phyloP scores from a whole-genome alignment of 2,329 filamentous ascomycete genomes.

The Alternaria gansuensis region DNA sequence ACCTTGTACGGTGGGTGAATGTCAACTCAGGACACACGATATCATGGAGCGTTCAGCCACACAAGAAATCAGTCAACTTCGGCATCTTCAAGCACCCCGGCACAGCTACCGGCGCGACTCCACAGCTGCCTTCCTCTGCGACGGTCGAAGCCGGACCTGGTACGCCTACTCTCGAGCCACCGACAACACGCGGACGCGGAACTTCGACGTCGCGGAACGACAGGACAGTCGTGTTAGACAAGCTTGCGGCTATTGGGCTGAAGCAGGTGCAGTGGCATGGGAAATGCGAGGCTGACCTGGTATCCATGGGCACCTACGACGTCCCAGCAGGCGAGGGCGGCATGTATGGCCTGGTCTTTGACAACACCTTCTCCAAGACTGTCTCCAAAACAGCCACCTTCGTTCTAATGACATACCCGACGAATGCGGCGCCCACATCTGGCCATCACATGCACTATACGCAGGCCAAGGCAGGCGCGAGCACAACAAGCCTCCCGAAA shows the following conservation, averaged over 20 bases:
- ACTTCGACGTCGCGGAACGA: constrained; percentile 68
- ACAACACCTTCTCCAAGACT: constrained; percentile 98
- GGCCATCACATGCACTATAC: constrained; percentile 72
- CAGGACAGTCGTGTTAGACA: constrained; percentile 75
- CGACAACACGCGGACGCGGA: constrained; percentile 61
- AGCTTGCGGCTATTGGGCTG: constrained; percentile 68
- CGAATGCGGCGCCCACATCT: constrained; percentile 77
- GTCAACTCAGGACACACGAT: constrained; percentile 91
- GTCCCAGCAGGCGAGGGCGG: constrained; percentile 78
- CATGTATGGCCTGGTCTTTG: constrained; percentile 96
- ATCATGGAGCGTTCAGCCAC: constrained; percentile 96
- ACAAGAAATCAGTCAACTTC: constrained; percentile 99
- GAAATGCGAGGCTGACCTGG: constrained; percentile 95
- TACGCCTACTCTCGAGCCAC: constrained; percentile 62
- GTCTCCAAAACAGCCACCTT: constrained; percentile 91
- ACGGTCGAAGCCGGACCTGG: constrained; percentile 43
- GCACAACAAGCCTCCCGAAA: constrained; percentile 50
- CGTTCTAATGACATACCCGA: constrained; percentile 92
- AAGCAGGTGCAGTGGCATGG: constrained; percentile 80
- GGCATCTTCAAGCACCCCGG: constrained; percentile 97
- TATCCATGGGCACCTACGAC: constrained; percentile 88
- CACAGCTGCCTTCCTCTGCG: constrained; percentile 50
- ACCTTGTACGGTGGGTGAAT: constrained; percentile 96
- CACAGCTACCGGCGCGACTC: constrained; percentile 63
- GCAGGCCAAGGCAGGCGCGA: constrained; percentile 63